phyloP scores from a whole-genome alignment of 139 green algal species.

The Haematococcus lacustris region DNA sequence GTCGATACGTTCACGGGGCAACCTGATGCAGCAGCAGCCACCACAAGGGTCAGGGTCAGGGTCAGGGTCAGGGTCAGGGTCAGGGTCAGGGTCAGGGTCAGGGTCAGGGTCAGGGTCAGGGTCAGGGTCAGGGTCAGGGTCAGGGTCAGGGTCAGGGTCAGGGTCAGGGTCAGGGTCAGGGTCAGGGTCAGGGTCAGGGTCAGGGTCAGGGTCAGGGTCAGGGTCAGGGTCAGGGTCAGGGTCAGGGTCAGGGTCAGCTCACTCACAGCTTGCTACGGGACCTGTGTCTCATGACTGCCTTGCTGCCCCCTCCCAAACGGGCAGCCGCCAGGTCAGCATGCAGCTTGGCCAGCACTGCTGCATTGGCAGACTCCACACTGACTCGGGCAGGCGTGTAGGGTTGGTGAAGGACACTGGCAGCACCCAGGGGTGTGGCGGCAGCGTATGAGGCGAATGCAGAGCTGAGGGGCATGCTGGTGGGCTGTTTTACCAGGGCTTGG shows the following conservation, averaged over 20 bases:
- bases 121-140: no score
- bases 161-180: no score
- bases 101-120: no score
- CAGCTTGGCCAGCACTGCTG: background rate
- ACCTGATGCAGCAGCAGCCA: no score
- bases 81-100: no score
- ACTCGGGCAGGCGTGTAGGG: background rate
- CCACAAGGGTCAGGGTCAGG: background rate
- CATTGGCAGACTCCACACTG: background rate
- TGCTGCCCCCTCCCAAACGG: conserved; percentile 34
- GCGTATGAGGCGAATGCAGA: no score
- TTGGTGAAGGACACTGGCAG: background rate
- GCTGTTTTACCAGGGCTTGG: no score
- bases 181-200: background rate
- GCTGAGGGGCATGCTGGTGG: no score
- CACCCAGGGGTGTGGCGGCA: background rate
- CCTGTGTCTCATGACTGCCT: conserved; percentile 54
- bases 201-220: background rate
- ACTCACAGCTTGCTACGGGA: conserved; percentile 45
- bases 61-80: background rate
- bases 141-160: no score
- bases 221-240: background rate
- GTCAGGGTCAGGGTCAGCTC: background rate
- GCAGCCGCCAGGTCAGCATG: background rate
- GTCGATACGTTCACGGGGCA: conserved; percentile 65